These are phyloP conservation scores for Nymphaea thermarum DNA, from an alignment of 164 flowering plant genomes.

Conservation along the genomic window DNA sequence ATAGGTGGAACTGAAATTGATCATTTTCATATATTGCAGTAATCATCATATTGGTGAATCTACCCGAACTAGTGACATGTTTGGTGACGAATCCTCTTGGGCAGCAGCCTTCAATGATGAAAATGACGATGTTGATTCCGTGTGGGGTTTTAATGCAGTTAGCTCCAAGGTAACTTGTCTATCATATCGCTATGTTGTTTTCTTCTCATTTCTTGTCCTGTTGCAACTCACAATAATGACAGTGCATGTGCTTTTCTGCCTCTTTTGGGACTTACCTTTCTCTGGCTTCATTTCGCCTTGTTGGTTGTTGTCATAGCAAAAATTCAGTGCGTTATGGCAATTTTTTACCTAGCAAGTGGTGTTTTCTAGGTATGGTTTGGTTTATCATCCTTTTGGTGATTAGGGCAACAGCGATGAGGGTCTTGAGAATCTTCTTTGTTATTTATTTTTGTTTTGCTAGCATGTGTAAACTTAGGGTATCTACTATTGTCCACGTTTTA, in stretches of 20 bases:
- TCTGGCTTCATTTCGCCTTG: too few relatives aligned
- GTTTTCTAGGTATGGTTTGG: neutral
- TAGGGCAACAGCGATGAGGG: neutral
- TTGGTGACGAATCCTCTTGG: conserved; percentile 80
- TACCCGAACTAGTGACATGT: conserved; percentile 35
- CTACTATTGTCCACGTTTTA: neutral
- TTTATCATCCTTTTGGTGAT: too few relatives aligned
- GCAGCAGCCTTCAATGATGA: conserved; percentile 52
- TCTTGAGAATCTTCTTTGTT: neutral
- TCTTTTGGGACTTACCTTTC: too few relatives aligned
- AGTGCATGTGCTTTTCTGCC: too few relatives aligned
- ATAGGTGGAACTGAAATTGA: neutral
- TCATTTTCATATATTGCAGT: conserved; percentile 28
- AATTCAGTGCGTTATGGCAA: too few relatives aligned
- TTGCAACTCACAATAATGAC: too few relatives aligned
- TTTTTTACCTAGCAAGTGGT: neutral
- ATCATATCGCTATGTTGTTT: neutral
- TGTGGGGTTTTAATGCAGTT: conserved; percentile 66
- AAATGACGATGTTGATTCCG: conserved; percentile 75
- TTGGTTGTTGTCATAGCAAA: too few relatives aligned
- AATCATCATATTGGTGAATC: conserved; percentile 55
- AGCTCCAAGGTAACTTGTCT: conserved; percentile 41
- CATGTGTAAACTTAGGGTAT: neutral
- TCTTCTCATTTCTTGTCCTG: neutral
- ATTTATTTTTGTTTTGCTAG: neutral